Evolutionary conservation across 202 grass and related monocot genomes (phyloP).

Genomic region (Zizania palustris): DNA sequence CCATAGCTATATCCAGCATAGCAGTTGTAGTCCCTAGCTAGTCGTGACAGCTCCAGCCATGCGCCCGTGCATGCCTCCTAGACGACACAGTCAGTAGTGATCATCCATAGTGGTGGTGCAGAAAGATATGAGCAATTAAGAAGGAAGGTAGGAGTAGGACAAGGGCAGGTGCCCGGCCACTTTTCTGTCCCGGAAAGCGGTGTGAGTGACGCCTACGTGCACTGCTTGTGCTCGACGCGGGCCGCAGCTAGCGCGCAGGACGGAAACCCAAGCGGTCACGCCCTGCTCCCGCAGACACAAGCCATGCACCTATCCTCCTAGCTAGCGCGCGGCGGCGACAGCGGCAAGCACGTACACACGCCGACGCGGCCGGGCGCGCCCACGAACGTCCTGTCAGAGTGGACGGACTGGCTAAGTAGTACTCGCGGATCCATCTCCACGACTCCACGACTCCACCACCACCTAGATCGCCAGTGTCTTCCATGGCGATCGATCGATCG

Average conservation of each 20-base stretch:
- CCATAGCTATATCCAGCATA: constrained; percentile 1
- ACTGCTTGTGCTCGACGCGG: constrained; percentile 10
- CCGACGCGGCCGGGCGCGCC: too few relatives aligned
- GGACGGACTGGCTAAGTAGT: constrained; percentile 11
- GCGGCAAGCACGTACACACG: constrained; percentile 38
- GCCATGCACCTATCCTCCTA: not conserved
- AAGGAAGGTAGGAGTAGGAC: constrained; percentile 12
- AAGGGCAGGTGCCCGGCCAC: not conserved
- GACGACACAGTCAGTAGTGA: constrained; percentile 29
- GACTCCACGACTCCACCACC: too few relatives aligned
- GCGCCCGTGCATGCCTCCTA: not conserved
- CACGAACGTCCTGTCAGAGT: constrained; percentile 37
- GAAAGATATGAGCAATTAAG: constrained; percentile 26
- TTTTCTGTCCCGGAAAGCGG: constrained; percentile 37
- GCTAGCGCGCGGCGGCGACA: constrained; percentile 27
- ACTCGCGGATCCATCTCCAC: not conserved
- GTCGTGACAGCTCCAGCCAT: constrained; percentile 46
- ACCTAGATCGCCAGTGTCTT: too few relatives aligned
- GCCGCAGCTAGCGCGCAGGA: not conserved
- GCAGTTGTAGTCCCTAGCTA: constrained; percentile 25
- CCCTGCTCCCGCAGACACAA: constrained; percentile 10
- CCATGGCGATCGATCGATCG: not conserved
- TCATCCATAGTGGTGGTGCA: constrained; percentile 42
- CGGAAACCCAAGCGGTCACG: constrained; percentile 13
- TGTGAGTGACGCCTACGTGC: constrained; percentile 46